phyloP scores from a whole-genome alignment of 441 rosid genomes.

The Breynia disticha region DNA sequence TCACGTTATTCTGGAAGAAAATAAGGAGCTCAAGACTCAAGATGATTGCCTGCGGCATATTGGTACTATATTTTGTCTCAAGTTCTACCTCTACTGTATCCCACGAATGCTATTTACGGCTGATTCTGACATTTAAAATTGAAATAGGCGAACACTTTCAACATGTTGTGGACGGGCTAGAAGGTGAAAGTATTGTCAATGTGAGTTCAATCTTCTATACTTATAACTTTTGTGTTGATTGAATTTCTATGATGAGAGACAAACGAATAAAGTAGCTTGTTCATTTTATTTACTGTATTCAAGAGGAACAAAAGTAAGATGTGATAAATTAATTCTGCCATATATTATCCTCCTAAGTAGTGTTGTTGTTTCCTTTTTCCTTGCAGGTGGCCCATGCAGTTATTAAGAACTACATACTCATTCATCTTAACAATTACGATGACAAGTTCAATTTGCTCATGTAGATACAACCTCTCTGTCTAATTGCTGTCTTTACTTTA shows the following conservation, averaged over 20 bases:
- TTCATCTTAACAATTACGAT: conserved; percentile 70
- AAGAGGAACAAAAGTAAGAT: neutral
- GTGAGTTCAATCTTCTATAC: conserved; percentile 30
- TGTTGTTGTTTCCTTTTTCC: conserved; percentile 6
- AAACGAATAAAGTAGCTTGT: neutral
- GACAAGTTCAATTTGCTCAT: conserved; percentile 94
- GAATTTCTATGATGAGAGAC: neutral
- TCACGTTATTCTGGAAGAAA: conserved; percentile 82
- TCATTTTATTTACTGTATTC: neutral
- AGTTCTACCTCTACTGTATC: too few species aligned
- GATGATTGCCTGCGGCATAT: conserved; percentile 71
- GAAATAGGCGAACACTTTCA: conserved; percentile 73
- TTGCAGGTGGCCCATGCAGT: conserved; percentile 76
- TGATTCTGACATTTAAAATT: conserved; percentile 7
- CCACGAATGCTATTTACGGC: too few species aligned
- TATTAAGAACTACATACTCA: conserved; percentile 58
- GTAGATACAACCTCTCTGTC: conserved; percentile 32
- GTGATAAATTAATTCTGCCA: too few species aligned
- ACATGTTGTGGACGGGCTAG: conserved; percentile 54
- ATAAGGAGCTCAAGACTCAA: conserved; percentile 61
- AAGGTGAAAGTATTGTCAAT: conserved; percentile 36
- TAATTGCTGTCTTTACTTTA: neutral
- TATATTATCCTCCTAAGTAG: conserved; percentile 2
- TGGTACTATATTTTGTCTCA: conserved; percentile 31
- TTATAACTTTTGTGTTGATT: neutral